Percentiles rank a stretch among this genome's conserved stretches.
phyloP scores from a whole-genome alignment of 2,329 filamentous ascomycete genomes.

The Microdochium nivale region DNA sequence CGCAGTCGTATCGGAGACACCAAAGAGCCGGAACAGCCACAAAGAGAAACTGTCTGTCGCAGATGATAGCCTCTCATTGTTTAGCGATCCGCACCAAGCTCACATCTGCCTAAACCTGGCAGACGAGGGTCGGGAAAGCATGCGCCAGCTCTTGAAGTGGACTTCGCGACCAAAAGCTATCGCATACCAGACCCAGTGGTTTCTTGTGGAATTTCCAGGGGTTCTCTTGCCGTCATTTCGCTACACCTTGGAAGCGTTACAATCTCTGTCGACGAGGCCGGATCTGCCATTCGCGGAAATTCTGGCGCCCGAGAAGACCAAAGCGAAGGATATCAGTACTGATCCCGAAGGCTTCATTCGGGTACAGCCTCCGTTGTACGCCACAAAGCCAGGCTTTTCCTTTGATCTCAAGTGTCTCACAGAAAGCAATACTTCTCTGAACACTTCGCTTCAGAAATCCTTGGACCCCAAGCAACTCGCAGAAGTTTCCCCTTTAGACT shows the following conservation, averaged over 20 bases:
- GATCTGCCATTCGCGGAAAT: slow-evolving; percentile 41
- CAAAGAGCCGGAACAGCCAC: slow-evolving; percentile 5
- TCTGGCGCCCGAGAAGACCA: slow-evolving; percentile 23
- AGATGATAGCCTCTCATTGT: slow-evolving; percentile 14
- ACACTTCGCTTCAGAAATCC: slow-evolving; percentile 9
- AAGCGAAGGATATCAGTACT: neutral
- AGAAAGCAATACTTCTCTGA: slow-evolving; percentile 9
- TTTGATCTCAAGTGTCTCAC: slow-evolving; percentile 33
- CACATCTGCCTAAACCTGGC: slow-evolving; percentile 22
- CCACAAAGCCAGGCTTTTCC: slow-evolving; percentile 34
- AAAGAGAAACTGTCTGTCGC: neutral
- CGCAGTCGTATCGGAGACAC: slow-evolving; percentile 26
- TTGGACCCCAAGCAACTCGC: slow-evolving; percentile 14
- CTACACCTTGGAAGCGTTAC: slow-evolving; percentile 46
- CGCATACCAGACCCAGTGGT: slow-evolving; percentile 5
- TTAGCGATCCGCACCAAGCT: slow-evolving; percentile 18
- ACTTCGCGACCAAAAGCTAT: slow-evolving; percentile 4
- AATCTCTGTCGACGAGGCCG: slow-evolving; percentile 35
- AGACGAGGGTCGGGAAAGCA: slow-evolving; percentile 10
- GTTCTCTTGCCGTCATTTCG: slow-evolving; percentile 49
- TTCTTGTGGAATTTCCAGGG: slow-evolving; percentile 53
- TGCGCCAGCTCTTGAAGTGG: slow-evolving; percentile 19
- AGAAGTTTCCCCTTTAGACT: slow-evolving; percentile 38
- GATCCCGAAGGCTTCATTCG: slow-evolving; percentile 6
- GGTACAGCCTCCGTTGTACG: slow-evolving; percentile 41